Conservation (phyloP, 2,329 filamentous ascomycete genomes). For the Diaporthe australafricana region DNA sequence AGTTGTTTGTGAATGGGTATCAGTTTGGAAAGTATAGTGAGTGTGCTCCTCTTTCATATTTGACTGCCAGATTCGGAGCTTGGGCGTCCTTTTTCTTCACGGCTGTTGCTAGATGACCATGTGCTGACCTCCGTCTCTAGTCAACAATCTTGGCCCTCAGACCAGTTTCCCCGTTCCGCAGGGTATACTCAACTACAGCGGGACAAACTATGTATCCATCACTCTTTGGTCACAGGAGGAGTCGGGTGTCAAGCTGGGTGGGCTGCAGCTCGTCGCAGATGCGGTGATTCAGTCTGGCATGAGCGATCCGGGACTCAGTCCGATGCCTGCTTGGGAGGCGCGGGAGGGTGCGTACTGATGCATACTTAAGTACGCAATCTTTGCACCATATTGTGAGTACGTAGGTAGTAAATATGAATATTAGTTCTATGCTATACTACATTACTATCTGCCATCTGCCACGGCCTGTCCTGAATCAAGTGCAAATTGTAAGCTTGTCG, state of each 20-base stretch:
- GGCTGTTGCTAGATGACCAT: neutral
- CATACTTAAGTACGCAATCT: too few relatives aligned
- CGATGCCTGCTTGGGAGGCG: constrained; percentile 57
- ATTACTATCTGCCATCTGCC: too few relatives aligned
- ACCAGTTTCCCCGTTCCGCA: constrained; percentile 78
- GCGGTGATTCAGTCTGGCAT: constrained; percentile 63
- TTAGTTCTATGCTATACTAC: too few relatives aligned
- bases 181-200: constrained; percentile 77
- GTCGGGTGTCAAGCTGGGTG: constrained; percentile 66
- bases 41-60: neutral
- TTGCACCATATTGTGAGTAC: too few relatives aligned
- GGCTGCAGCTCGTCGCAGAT: constrained; percentile 61
- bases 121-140: constrained; percentile 38
- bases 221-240: constrained; percentile 75
- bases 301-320: constrained; percentile 55
- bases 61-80: neutral
- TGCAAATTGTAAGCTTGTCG: too few relatives aligned
- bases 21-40: constrained; percentile 66
- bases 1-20: constrained; percentile 81
- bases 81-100: neutral
- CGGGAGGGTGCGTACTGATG: constrained; percentile 63
- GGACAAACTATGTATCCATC: constrained; percentile 76
- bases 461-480: too few relatives aligned
- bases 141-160: constrained; percentile 83
- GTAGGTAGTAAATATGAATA: too few relatives aligned